phyloP scores from a whole-genome alignment of 2,329 filamentous ascomycete genomes.

The Penicillium sp. region DNA sequence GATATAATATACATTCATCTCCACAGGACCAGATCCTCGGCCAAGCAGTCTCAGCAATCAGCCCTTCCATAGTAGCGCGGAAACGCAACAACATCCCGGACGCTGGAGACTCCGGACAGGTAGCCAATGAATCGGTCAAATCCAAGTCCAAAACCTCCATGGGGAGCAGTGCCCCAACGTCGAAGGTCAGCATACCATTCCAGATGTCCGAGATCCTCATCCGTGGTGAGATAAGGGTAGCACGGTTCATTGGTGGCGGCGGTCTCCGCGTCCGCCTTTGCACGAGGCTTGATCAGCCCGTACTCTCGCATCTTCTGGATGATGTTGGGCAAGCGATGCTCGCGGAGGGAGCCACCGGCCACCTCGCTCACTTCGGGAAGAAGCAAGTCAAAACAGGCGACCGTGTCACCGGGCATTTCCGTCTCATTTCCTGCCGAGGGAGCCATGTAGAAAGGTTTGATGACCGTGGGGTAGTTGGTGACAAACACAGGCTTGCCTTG shows the following conservation, averaged over 20 bases:
- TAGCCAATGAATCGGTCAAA: slow-evolving; percentile 85
- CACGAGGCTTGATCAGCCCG: slow-evolving; percentile 48
- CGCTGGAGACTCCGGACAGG: slow-evolving; percentile 70
- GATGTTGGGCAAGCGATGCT: slow-evolving; percentile 66
- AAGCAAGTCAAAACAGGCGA: slow-evolving; percentile 85
- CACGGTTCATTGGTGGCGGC: slow-evolving; percentile 10
- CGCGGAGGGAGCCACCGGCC: slow-evolving; percentile 82
- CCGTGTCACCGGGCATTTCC: slow-evolving; percentile 47
- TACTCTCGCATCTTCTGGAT: slow-evolving; percentile 64
- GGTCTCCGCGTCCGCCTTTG: slow-evolving; percentile 16
- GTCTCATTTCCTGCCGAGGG: slow-evolving; percentile 38
- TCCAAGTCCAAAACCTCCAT: slow-evolving; percentile 84
- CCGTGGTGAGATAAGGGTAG: slow-evolving; percentile 34
- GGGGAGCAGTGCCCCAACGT: slow-evolving; percentile 83
- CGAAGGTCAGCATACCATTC: slow-evolving; percentile 87
- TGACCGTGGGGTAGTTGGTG: slow-evolving; percentile 78
- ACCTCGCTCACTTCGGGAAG: slow-evolving; percentile 82
- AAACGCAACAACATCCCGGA: slow-evolving; percentile 81
- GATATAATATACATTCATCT: too few relatives aligned
- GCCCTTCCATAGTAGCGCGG: slow-evolving; percentile 60
- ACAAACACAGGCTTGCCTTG: slow-evolving; percentile 72
- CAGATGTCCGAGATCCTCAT: slow-evolving; percentile 47
- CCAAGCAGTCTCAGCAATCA: slow-evolving; percentile 38
- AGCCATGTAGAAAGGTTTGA: slow-evolving; percentile 91
- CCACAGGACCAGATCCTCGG: not conserved